Conservation (phyloP, 495 filamentous ascomycete species). For the Letharia lupina region DNA sequence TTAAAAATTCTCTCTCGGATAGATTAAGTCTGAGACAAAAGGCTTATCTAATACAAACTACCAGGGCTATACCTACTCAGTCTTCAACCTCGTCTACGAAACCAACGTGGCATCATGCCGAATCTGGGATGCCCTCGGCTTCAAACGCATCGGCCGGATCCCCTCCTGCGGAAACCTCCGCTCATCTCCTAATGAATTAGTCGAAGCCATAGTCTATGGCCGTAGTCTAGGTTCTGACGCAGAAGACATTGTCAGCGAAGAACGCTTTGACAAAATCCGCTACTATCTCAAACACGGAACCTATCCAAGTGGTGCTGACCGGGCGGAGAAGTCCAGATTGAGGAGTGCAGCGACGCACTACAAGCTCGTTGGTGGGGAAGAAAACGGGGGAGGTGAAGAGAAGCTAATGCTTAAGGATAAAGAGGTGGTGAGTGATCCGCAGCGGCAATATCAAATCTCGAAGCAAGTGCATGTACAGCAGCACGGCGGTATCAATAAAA, state of each 20-base stretch:
- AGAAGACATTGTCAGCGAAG: slow-evolving; percentile 87
- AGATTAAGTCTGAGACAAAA: neutral
- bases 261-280: slow-evolving; percentile 96
- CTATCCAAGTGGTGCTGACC: slow-evolving; percentile 88
- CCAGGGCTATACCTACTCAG: slow-evolving; percentile 85
- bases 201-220: slow-evolving; percentile 96
- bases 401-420: slow-evolving; percentile 95
- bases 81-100: slow-evolving; percentile 98
- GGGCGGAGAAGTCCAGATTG: slow-evolving; percentile 89
- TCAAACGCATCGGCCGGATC: slow-evolving; percentile 90
- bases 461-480: slow-evolving; percentile 59
- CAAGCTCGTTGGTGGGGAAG: slow-evolving; percentile 54
- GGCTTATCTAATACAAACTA: neutral
- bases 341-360: slow-evolving; percentile 93
- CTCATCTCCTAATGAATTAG: slow-evolving; percentile 66
- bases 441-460: slow-evolving; percentile 87
- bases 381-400: slow-evolving; percentile 42
- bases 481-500: slow-evolving; percentile 98
- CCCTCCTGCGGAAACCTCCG: slow-evolving; percentile 80
- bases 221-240: slow-evolving; percentile 69
- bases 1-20: neutral
- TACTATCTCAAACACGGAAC: slow-evolving; percentile 93
- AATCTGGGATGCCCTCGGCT: slow-evolving; percentile 96
- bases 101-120: slow-evolving; percentile 91
- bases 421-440: slow-evolving; percentile 87